Evolutionary conservation across 352 stramenopile species (phyloP).

Genomic region (Globisporangium splendens): DNA sequence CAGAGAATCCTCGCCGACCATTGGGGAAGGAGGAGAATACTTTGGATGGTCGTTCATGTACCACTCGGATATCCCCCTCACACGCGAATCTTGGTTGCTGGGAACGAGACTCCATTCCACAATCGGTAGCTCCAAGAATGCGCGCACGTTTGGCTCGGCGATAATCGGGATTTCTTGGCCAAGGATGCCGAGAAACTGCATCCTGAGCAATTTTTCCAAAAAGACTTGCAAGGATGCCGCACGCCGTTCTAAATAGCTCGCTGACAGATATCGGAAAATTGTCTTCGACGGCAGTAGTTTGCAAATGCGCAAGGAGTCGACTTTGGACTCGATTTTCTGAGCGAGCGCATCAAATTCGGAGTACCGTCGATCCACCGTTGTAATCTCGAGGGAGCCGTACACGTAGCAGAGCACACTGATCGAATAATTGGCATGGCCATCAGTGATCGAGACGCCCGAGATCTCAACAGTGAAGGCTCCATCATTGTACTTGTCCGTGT

Average conservation of each 20-base stretch:
- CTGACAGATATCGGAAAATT: slow-evolving; percentile 55
- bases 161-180: slow-evolving; percentile 66
- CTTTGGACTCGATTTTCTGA: slow-evolving; percentile 47
- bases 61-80: neutral
- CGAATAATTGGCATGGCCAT: slow-evolving; percentile 46
- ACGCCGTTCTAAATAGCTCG: slow-evolving; percentile 57
- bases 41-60: slow-evolving; percentile 12
- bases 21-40: slow-evolving; percentile 23
- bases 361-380: slow-evolving; percentile 56
- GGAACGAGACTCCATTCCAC: slow-evolving; percentile 73
- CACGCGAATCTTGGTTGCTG: slow-evolving; percentile 18
- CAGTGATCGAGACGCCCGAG: slow-evolving; percentile 41
- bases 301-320: slow-evolving; percentile 42
- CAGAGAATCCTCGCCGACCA: slow-evolving; percentile 15
- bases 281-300: slow-evolving; percentile 69
- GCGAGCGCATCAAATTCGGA: slow-evolving; percentile 67
- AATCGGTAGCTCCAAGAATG: slow-evolving; percentile 60
- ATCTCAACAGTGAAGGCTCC: slow-evolving; percentile 75
- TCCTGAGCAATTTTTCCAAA: slow-evolving; percentile 47
- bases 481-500: slow-evolving; percentile 32
- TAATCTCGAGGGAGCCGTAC: slow-evolving; percentile 33
- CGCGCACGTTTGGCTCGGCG: slow-evolving; percentile 57
- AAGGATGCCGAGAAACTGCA: slow-evolving; percentile 61
- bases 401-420: slow-evolving; percentile 64
- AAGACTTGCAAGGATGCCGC: slow-evolving; percentile 60